phyloP scores from a whole-genome alignment of 2,329 filamentous ascomycete genomes.

The Knufia fluminis region DNA sequence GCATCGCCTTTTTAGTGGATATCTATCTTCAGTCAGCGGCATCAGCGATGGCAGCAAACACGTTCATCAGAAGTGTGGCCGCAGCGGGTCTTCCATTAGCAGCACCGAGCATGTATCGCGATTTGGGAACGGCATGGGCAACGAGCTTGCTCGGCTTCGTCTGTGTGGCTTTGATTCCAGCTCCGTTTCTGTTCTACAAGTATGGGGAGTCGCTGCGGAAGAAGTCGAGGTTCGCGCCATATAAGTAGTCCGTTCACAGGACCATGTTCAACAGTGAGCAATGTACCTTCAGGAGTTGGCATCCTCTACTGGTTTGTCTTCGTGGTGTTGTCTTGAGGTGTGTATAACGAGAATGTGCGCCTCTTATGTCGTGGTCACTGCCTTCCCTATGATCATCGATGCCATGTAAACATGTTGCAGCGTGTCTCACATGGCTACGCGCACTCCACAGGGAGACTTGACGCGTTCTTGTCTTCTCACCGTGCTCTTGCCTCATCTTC shows the following conservation, averaged over 20 bases:
- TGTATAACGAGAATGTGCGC: too few relatives aligned
- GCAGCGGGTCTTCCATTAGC: slow-evolving; percentile 18
- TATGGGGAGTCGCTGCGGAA: slow-evolving; percentile 34
- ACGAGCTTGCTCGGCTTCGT: slow-evolving; percentile 32
- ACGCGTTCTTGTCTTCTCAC: too few relatives aligned
- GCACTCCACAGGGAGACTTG: too few relatives aligned
- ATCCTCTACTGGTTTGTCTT: too few relatives aligned
- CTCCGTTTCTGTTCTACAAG: slow-evolving; percentile 33
- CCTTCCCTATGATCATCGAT: too few relatives aligned
- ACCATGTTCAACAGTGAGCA: too few relatives aligned
- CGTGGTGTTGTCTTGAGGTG: too few relatives aligned
- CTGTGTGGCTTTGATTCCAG: slow-evolving; percentile 29
- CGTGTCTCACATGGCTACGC: too few relatives aligned
- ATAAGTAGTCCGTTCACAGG: neutral
- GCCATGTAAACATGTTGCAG: too few relatives aligned
- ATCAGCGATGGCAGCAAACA: slow-evolving; percentile 19
- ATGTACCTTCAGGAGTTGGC: too few relatives aligned
- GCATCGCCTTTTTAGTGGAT: slow-evolving; percentile 26
- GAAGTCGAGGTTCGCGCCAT: slow-evolving; percentile 25
- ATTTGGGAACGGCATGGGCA: slow-evolving; percentile 31
- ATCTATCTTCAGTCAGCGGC: slow-evolving; percentile 19
- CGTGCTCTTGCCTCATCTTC: too few relatives aligned
- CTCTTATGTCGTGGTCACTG: too few relatives aligned
- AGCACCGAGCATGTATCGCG: slow-evolving; percentile 30
- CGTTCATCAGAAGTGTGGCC: slow-evolving; percentile 15